Base-by-base conservation (phyloP, 768 basidiomycete species). In the Imleria badia region DNA sequence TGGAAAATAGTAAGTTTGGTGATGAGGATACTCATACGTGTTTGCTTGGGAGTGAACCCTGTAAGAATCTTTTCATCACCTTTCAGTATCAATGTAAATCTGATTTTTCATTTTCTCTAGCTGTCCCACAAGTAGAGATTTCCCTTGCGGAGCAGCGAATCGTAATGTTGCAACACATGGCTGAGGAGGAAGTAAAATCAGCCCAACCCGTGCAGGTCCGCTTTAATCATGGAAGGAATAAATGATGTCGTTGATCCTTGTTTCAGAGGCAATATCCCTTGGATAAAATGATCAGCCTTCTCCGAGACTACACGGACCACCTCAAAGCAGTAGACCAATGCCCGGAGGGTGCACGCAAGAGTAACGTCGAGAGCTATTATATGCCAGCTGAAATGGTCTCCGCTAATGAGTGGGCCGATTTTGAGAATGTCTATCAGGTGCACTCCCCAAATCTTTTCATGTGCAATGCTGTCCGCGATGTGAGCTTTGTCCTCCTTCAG, bases 341-440 rank as follows among this genome's bases (percentile, higher is more conserved):
- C 20, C 71, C 73, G 6, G 65, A 66, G 30, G 60, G 63, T 13
- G 47, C 58, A 29, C 66, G 64, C 48, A 67, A 69, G 56, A 73
- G 69, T 40, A 71, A 72, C 30, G 64, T 69, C 12, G 73, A 78
- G 50, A 81, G 74, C 49, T 87, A 88, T 60, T 78, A 83, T 52
- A 81, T 89, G 71, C 85, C 87, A 30, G 77, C 84, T 13, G 85
- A 87, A 61, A 79, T 82, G 41, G 79, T 87, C 33, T 83, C 85
- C 12, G 76, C 84, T 26, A 76, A 82, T 22, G 89, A 91, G 63
- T 87, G 84, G 88, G 81, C 80, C 3, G 82, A 85, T 55, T 98
- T 96, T 71, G 87, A 90, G 65, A 90, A 95, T 62, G 92, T 94
- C 23, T 92, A 94, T 66, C 91, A 96, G 64, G 80, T 94, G 15